Evolutionary conservation across 305 asterid genomes (phyloP).

Genomic region (Fraxinus dipetala): DNA sequence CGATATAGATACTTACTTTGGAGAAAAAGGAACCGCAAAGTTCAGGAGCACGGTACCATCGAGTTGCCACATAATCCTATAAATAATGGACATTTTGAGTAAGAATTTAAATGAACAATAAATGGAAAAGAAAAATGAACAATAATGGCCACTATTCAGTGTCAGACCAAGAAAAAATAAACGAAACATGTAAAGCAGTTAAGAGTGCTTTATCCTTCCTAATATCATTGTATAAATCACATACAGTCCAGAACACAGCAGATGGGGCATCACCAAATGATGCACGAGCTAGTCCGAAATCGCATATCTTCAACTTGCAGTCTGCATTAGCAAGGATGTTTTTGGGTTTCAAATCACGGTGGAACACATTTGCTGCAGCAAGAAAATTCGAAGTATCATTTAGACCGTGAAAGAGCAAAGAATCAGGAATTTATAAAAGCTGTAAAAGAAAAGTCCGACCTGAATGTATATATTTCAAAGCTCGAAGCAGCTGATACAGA

Average conservation of each 20-base stretch:
- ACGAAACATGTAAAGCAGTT: slow-evolving; percentile 7
- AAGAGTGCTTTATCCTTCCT: slow-evolving; percentile 18
- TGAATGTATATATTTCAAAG: slow-evolving; percentile 80
- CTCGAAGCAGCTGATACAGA: slow-evolving; percentile 93
- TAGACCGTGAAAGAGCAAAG: not conserved
- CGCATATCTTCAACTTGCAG: slow-evolving; percentile 92
- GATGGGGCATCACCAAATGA: slow-evolving; percentile 89
- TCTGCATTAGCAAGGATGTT: slow-evolving; percentile 94
- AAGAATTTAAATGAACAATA: slow-evolving; percentile 14
- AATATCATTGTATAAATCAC: slow-evolving; percentile 27
- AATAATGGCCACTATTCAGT: not conserved
- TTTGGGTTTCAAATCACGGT: slow-evolving; percentile 85
- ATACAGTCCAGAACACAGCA: slow-evolving; percentile 94
- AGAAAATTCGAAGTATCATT: slow-evolving; percentile 9
- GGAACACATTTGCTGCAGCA: slow-evolving; percentile 80
- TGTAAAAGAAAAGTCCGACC: slow-evolving; percentile 40
- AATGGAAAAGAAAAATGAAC: slow-evolving; percentile 1
- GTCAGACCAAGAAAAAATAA: slow-evolving; percentile 9
- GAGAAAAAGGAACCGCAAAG: slow-evolving; percentile 94
- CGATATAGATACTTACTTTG: slow-evolving; percentile 53
- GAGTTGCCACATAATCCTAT: slow-evolving; percentile 94
- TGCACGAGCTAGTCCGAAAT: slow-evolving; percentile 93
- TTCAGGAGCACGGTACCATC: slow-evolving; percentile 99
- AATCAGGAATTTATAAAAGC: slow-evolving; percentile 7
- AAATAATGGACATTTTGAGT: slow-evolving; percentile 27